phyloP scores from a whole-genome alignment of 2,329 filamentous ascomycete species.

The Talaromyces rugulosus region DNA sequence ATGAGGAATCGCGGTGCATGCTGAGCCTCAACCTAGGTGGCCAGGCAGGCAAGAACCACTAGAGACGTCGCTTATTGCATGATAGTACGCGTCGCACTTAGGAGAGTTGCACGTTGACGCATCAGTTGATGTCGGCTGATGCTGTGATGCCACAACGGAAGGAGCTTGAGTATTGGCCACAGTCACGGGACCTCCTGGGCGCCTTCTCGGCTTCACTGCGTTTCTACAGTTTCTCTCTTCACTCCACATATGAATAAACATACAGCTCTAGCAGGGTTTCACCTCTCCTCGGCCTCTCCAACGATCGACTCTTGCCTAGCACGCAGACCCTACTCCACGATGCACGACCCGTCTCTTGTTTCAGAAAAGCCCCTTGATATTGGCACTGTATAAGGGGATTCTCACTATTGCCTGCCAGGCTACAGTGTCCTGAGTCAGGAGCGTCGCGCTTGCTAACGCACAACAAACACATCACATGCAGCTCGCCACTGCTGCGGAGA shows the following conservation, averaged over 20 bases:
- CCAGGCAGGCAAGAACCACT: neutral
- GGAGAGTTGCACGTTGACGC: neutral
- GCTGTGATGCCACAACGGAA: neutral
- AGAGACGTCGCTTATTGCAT: neutral
- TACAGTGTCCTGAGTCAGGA: neutral
- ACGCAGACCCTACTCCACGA: neutral
- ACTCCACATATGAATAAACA: neutral
- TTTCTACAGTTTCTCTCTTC: neutral
- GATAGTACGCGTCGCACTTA: neutral
- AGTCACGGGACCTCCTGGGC: neutral
- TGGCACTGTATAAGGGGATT: neutral
- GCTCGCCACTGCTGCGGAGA: neutral
- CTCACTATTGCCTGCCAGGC: neutral
- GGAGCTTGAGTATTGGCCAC: neutral
- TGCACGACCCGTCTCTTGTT: neutral
- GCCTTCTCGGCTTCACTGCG: neutral
- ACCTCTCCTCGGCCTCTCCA: neutral
- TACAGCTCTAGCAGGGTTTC: neutral
- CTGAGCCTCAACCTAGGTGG: neutral
- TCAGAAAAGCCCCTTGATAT: neutral
- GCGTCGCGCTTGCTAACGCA: neutral
- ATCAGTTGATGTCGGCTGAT: neutral
- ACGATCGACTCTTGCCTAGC: neutral
- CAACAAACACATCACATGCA: neutral
- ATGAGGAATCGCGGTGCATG: neutral